A percentile compares a stretch with the other conserved stretches of the same genome.
Conservation (phyloP, 2,329 filamentous ascomycete species). For the Sclerotinia minor region DNA sequence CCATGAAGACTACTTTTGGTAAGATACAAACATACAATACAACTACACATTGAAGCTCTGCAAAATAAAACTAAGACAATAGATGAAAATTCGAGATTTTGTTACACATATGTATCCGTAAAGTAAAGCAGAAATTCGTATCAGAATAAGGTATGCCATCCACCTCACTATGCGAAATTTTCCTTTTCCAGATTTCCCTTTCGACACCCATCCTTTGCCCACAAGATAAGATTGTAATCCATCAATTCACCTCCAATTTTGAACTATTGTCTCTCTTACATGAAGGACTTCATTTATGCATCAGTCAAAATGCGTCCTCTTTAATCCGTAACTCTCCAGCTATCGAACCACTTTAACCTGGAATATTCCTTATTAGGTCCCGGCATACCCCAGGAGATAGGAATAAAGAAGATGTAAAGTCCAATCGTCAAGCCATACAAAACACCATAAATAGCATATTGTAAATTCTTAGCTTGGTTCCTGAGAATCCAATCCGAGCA, state of each 20-base stretch:
- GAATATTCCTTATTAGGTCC: slow-evolving; percentile 80
- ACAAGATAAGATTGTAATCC: not conserved
- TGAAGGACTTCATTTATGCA: not conserved
- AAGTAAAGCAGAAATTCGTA: slow-evolving; percentile 9
- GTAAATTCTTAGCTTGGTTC: slow-evolving; percentile 61
- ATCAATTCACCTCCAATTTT: not conserved
- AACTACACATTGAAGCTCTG: not conserved
- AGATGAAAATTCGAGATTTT: slow-evolving; percentile 12
- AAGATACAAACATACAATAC: not conserved
- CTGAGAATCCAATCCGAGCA: slow-evolving; percentile 79
- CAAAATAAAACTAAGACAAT: not conserved
- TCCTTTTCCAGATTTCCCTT: not conserved
- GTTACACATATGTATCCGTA: slow-evolving; percentile 15
- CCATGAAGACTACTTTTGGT: not conserved
- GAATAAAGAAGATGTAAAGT: slow-evolving; percentile 86
- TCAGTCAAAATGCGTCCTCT: not conserved
- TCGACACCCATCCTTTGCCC: not conserved
- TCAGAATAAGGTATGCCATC: slow-evolving; percentile 1
- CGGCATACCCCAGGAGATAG: slow-evolving; percentile 94
- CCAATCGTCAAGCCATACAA: slow-evolving; percentile 75
- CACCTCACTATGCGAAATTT: not conserved
- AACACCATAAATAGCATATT: slow-evolving; percentile 68
- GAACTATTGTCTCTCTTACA: not conserved
- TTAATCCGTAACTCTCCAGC: slow-evolving; percentile 59
- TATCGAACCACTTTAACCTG: slow-evolving; percentile 91